Evolutionary conservation across 306 rosid genomes (phyloP).

Genomic region (Sphenostylis stenocarpa): DNA sequence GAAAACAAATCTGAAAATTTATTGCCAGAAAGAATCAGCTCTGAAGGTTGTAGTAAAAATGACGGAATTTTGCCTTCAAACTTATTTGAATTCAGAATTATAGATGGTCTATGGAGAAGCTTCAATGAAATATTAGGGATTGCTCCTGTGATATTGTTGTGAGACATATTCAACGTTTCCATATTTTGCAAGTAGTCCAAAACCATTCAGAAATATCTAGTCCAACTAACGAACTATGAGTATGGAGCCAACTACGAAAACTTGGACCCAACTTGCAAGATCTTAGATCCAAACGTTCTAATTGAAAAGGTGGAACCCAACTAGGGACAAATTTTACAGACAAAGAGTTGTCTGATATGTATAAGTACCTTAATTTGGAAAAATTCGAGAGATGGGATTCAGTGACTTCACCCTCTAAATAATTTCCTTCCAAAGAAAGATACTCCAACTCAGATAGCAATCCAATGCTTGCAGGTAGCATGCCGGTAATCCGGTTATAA

Average conservation of each 20-base stretch:
- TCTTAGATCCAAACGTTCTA: rapidly evolving
- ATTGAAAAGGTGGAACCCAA: slow-evolving; percentile 26
- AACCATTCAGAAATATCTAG: background rate
- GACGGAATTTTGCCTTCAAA: background rate
- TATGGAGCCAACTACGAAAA: slow-evolving; percentile 24
- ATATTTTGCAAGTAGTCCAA: too few species aligned
- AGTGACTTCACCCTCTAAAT: slow-evolving; percentile 7
- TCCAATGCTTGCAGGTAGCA: background rate
- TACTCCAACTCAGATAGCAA: too few species aligned
- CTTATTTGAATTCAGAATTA: slow-evolving; percentile 3
- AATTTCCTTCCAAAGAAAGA: background rate
- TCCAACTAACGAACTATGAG: rapidly evolving
- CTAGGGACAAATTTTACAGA: background rate
- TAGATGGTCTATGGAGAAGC: rapidly evolving
- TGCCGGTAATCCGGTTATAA: background rate
- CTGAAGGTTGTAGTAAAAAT: background rate
- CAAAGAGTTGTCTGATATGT: background rate
- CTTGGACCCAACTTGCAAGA: slow-evolving; percentile 24
- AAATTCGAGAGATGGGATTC: background rate
- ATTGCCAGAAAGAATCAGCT: background rate
- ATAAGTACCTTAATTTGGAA: rapidly evolving
- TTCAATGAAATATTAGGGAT: background rate
- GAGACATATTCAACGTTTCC: too few species aligned
- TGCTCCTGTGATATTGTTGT: background rate
- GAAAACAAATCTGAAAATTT: slow-evolving; percentile 1